Percentiles rank a stretch among this genome's conserved stretches.
Evolutionary conservation across 1,284 basidiomycete species (phyloP).

Genomic region (Phylloporus sp.): DNA sequence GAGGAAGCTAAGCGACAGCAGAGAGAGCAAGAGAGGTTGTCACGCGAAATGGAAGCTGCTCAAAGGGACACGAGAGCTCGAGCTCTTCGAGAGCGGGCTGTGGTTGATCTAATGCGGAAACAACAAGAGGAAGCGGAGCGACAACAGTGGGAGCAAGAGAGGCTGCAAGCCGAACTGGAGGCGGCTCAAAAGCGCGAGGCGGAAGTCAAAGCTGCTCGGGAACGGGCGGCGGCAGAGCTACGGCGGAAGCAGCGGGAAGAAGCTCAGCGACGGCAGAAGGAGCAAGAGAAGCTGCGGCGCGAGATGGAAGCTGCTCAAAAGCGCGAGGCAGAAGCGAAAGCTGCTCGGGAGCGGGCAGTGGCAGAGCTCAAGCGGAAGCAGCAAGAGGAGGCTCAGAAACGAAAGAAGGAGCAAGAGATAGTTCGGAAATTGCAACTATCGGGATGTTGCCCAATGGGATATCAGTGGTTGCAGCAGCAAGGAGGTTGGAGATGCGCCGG

Average conservation of each 20-base stretch:
- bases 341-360: conserved; percentile 38
- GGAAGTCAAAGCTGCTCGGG: conserved; percentile 28
- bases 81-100: conserved; percentile 37
- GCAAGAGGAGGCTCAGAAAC: conserved; percentile 44
- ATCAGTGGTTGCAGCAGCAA: conserved; percentile 55
- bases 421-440: conserved; percentile 54
- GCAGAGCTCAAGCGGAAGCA: conserved; percentile 44
- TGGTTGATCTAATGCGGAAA: conserved; percentile 44
- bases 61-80: conserved; percentile 24
- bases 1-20: conserved; percentile 23
- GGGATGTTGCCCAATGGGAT: conserved; percentile 64
- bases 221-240: conserved; percentile 42
- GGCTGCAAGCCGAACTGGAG: conserved; percentile 33
- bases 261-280: conserved; percentile 30
- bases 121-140: conserved; percentile 45
- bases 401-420: conserved; percentile 44
- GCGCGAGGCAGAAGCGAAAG: conserved; percentile 32
- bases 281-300: conserved; percentile 33
- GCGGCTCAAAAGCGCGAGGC: conserved; percentile 25
- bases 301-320: conserved; percentile 30
- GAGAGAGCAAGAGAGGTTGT: conserved; percentile 23
- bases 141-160: conserved; percentile 27
- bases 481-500: conserved; percentile 64
- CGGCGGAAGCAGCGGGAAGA: conserved; percentile 47
- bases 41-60: neutral